Base-by-base conservation (phyloP, 1,284 basidiomycete genomes). In the Leccinum fallax region DNA sequence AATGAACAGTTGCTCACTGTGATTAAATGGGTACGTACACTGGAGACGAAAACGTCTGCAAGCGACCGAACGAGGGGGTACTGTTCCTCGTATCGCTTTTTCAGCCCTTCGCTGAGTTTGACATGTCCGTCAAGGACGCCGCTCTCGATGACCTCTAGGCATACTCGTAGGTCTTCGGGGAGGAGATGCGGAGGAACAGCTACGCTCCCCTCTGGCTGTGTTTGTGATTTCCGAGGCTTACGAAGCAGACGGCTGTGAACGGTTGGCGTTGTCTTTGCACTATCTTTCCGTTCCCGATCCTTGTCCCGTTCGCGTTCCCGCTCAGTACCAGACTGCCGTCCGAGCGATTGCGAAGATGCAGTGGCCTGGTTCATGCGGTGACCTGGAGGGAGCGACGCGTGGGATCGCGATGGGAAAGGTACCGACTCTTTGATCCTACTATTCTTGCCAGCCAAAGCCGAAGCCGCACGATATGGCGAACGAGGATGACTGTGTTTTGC, bases 1-100 rank as follows among this genome's bases (percentile, higher is more conserved):
- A 61, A 63, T 70, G 63, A 68, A 65, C 58, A 21, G 34, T 36
- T 46, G 61, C 55, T 24, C 55, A 24, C 21, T 10, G 7, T 30
- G 28, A 65, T 63, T 56, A 46, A 63, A 60, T 30, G 55, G 61
- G 57, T 62, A 82, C 92, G 78, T 71, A 96, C 95, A 77, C 95
- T 95, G 13, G 91, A 86, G 38, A 94, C 92, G 77, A 97, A 98
- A 13, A 97, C 93, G 69, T 97, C 94, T 40, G 95, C 95, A 40
- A 98, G 81, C 40, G 90, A 92, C 58, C 95, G 84, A 40, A 97
- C 95, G 24, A 97, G 83, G 4, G 95, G 95, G 71, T 91, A 97
- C 73, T 97, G 94, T 70, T 96, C 93, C 63, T 95, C 93, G 65
- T 96, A 97, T 52, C 94, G 82, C 77, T 92, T 94, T 71, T 85